Conservation (phyloP, 1,284 basidiomycete genomes). For the Pseudozyma pruni region DNA sequence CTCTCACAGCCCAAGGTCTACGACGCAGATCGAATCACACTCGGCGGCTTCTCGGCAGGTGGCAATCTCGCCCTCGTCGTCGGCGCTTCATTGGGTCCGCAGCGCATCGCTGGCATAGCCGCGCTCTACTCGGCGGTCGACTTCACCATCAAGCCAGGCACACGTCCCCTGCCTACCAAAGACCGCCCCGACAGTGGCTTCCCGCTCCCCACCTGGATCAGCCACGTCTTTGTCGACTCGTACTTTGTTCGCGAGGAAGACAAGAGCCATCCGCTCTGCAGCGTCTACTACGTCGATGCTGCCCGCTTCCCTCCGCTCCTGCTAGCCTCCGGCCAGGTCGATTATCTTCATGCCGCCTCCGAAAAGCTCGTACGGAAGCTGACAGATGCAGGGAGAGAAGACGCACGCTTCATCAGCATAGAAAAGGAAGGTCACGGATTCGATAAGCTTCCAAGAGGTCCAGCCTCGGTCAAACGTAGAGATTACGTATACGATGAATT, state of each 20-base stretch:
- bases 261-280: conserved; percentile 42
- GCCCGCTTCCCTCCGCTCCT: conserved; percentile 44
- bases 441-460: conserved; percentile 51
- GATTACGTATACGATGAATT: conserved; percentile 33
- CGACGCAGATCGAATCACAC: conserved; percentile 40
- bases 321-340: conserved; percentile 49
- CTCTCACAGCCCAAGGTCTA: conserved; percentile 39
- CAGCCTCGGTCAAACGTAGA: conserved; percentile 35
- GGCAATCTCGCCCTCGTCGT: conserved; percentile 58
- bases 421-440: conserved; percentile 60
- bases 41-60: conserved; percentile 61
- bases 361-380: conserved; percentile 47
- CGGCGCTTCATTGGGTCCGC: conserved; percentile 32
- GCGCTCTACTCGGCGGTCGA: conserved; percentile 50
- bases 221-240: conserved; percentile 41
- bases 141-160: conserved; percentile 36
- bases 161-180: conserved; percentile 17
- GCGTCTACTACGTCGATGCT: conserved; percentile 33
- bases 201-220: conserved; percentile 43
- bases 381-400: conserved; percentile 26
- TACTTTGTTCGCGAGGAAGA: conserved; percentile 46
- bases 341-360: conserved; percentile 53
- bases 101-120: conserved; percentile 44
- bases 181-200: conserved; percentile 40
- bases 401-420: conserved; percentile 44